These are phyloP conservation scores for Pascua guehoae DNA, from an alignment of 1,284 basidiomycete genomes.

Conservation along the genomic window DNA sequence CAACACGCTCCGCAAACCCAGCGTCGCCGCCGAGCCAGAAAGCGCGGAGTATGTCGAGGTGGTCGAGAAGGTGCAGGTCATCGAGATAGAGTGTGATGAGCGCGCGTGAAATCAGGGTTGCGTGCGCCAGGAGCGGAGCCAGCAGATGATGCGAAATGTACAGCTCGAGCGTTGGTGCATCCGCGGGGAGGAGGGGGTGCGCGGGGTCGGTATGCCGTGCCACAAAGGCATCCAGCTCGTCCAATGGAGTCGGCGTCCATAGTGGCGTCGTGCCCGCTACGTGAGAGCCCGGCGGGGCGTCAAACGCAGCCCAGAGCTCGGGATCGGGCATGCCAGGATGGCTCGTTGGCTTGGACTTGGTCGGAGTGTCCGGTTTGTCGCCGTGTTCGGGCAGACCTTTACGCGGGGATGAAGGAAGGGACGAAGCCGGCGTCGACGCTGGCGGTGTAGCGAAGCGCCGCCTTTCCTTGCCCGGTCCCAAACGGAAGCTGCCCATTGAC, in stretches of 20 bases:
- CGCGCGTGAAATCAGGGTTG: constrained; percentile 33
- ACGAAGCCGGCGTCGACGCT: background rate
- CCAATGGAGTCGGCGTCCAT: constrained; percentile 29
- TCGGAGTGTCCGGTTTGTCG: background rate
- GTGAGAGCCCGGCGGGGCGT: constrained; percentile 28
- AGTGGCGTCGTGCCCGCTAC: constrained; percentile 15
- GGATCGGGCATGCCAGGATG: background rate
- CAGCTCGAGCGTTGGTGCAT: constrained; percentile 33
- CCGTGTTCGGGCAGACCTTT: background rate
- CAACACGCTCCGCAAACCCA: constrained; percentile 36
- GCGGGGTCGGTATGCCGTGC: constrained; percentile 18
- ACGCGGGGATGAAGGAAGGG: background rate
- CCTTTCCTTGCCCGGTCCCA: background rate
- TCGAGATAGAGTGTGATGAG: constrained; percentile 43
- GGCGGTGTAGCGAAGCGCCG: background rate
- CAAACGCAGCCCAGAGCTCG: constrained; percentile 27
- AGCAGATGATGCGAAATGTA: constrained; percentile 38
- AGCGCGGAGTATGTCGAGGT: constrained; percentile 39
- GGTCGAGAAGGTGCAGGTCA: constrained; percentile 38
- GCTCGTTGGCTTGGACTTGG: background rate
- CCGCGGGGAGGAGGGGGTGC: constrained; percentile 27
- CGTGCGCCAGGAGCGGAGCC: constrained; percentile 33
- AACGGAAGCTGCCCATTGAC: constrained; percentile 3
- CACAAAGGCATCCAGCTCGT: constrained; percentile 31
- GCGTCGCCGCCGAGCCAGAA: constrained; percentile 44